Conservation (phyloP, 805 yeast species). For the Kazachstania viticola region DNA sequence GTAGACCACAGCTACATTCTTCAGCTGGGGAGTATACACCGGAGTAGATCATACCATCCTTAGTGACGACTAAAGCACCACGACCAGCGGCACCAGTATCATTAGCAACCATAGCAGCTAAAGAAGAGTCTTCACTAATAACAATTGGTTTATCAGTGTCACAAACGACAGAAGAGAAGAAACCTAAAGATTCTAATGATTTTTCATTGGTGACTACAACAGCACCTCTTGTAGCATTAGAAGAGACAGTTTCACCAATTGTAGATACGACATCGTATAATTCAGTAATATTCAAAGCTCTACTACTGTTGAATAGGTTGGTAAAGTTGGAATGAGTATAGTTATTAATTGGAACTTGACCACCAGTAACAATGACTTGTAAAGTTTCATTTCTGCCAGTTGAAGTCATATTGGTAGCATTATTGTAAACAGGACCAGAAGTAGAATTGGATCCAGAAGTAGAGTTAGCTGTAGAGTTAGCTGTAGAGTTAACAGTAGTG, state of each 20-base stretch:
- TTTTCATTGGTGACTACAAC: constrained; percentile 13
- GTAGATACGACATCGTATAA: constrained; percentile 11
- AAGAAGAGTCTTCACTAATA: constrained; percentile 11
- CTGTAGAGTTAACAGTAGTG: not conserved
- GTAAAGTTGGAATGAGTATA: constrained; percentile 7
- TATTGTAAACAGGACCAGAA: too few relatives aligned
- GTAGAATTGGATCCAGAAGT: constrained; percentile 1
- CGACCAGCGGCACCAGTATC: constrained; percentile 9
- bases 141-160: constrained; percentile 17
- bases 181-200: constrained; percentile 20
- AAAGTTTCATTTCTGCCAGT: constrained; percentile 3
- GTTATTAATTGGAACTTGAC: constrained; percentile 9
- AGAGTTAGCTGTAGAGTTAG: not conserved
- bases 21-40: constrained; percentile 16
- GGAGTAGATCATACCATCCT: constrained; percentile 13
- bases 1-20: constrained; percentile 7
- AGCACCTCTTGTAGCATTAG: constrained; percentile 9
- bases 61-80: constrained; percentile 17
- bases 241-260: constrained; percentile 7
- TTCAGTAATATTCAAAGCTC: constrained; percentile 16
- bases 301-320: constrained; percentile 10
- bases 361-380: constrained; percentile 17
- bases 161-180: constrained; percentile 16
- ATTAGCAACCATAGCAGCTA: constrained; percentile 16
- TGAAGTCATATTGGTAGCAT: constrained; percentile 2